A percentile compares a stretch with the other conserved stretches of the same genome.
These are phyloP conservation scores for Hypomyces perniciosus DNA, from an alignment of 2,329 filamentous ascomycete species.

Conservation along the genomic window DNA sequence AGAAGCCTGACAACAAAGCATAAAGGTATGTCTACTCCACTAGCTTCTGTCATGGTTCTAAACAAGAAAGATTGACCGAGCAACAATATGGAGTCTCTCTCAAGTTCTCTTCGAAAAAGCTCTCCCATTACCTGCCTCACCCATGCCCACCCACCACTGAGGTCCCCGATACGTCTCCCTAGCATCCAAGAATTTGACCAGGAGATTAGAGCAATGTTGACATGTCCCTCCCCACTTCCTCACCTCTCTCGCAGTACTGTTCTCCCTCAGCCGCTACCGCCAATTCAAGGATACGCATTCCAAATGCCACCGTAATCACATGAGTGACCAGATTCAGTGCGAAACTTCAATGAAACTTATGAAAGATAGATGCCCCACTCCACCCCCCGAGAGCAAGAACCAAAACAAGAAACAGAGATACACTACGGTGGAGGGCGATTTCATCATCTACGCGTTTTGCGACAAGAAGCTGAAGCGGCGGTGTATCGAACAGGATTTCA, in stretches of 20 bases:
- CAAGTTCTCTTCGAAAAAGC: constrained; percentile 18
- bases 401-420: constrained; percentile 40
- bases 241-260: constrained; percentile 18
- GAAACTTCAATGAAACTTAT: constrained; percentile 15
- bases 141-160: constrained; percentile 12
- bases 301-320: constrained; percentile 19
- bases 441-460: constrained; percentile 39
- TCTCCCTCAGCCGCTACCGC: constrained; percentile 20
- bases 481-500: constrained; percentile 34
- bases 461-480: constrained; percentile 40
- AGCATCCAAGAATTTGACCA: constrained; percentile 33
- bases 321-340: constrained; percentile 20
- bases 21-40: constrained; percentile 22
- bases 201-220: constrained; percentile 31
- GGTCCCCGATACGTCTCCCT: constrained; percentile 25
- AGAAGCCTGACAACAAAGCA: constrained; percentile 29
- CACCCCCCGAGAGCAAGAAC: constrained; percentile 31
- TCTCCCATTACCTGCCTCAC: constrained; percentile 21
- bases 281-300: constrained; percentile 14
- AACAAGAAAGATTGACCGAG: constrained; percentile 6
- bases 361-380: constrained; percentile 28
- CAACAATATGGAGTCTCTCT: constrained; percentile 17
- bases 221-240: constrained; percentile 24
- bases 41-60: not conserved
- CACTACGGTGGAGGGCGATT: constrained; percentile 38